phyloP scores from a whole-genome alignment of 139 green algal species.

The Bryopsis sp. region DNA sequence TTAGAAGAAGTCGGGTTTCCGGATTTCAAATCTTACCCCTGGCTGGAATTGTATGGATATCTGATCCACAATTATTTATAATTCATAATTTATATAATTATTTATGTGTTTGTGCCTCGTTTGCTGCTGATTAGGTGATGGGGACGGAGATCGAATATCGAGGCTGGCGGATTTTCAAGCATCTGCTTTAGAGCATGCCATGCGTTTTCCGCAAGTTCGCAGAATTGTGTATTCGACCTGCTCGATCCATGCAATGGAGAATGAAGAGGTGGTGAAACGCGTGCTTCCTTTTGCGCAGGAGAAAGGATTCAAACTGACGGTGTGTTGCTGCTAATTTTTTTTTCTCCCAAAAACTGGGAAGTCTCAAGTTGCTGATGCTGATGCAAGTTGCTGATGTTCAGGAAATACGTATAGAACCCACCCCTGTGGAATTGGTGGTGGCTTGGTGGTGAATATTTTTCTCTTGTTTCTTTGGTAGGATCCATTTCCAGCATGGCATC shows the following conservation, averaged over 20 bases:
- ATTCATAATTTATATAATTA: too few relatives aligned
- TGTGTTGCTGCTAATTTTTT: not conserved
- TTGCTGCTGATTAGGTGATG: not conserved
- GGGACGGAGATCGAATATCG: constrained; percentile 36
- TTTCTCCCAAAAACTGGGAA: not conserved
- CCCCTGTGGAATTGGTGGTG: not conserved
- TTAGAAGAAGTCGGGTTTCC: not conserved
- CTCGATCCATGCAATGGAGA: constrained; percentile 76
- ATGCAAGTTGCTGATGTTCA: not conserved
- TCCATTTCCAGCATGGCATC: constrained; percentile 47
- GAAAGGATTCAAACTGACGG: constrained; percentile 54
- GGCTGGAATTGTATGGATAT: too few relatives aligned
- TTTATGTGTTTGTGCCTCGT: too few relatives aligned
- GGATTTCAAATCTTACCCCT: not conserved
- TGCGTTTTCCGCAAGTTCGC: constrained; percentile 63
- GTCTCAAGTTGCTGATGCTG: not conserved
- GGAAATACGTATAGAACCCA: not conserved
- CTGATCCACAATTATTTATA: too few relatives aligned
- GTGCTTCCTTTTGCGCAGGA: constrained; percentile 46
- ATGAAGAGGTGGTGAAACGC: constrained; percentile 80
- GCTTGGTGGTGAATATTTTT: not conserved
- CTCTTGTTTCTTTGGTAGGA: constrained; percentile 15
- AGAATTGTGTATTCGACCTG: constrained; percentile 92
- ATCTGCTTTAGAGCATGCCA: constrained; percentile 46
- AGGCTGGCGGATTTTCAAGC: constrained; percentile 53